Conservation (phyloP, 495 filamentous ascomycete species). For the Sphaerosporella brunnea region DNA sequence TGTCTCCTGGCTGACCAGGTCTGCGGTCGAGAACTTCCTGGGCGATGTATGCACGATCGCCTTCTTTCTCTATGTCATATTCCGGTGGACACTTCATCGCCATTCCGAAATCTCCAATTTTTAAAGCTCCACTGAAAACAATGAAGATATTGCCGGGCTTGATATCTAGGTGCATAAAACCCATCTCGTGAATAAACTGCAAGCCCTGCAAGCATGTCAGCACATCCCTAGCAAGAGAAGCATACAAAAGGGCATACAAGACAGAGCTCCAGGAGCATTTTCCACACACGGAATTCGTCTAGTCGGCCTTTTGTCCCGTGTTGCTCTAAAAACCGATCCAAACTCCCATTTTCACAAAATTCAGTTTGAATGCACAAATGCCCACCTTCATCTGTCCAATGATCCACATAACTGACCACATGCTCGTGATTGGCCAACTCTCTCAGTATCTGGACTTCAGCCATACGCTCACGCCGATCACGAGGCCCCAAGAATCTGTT, state of each 20-base stretch:
- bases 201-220: slow-evolving; percentile 69
- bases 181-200: slow-evolving; percentile 68
- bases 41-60: slow-evolving; percentile 88
- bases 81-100: slow-evolving; percentile 55
- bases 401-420: slow-evolving; percentile 58
- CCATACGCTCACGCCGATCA: slow-evolving; percentile 59
- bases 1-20: slow-evolving; percentile 76
- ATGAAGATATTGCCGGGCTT: slow-evolving; percentile 93
- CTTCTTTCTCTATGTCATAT: slow-evolving; percentile 67
- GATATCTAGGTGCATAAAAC: slow-evolving; percentile 82
- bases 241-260: slow-evolving; percentile 38
- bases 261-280: slow-evolving; percentile 70
- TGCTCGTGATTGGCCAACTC: slow-evolving; percentile 59
- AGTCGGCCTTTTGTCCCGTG: slow-evolving; percentile 67
- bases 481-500: slow-evolving; percentile 53
- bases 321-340: slow-evolving; percentile 62
- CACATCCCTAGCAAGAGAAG: too few relatives aligned
- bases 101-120: slow-evolving; percentile 93
- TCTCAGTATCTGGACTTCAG: slow-evolving; percentile 61
- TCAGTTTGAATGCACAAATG: slow-evolving; percentile 94
- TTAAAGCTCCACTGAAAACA: slow-evolving; percentile 73
- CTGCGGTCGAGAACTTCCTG: slow-evolving; percentile 88
- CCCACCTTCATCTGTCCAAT: slow-evolving; percentile 58
- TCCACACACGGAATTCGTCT: slow-evolving; percentile 97
- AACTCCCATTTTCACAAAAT: slow-evolving; percentile 78